Evolutionary conservation across 768 basidiomycete genomes (phyloP).

Genomic region (Amanita subjunquillea): DNA sequence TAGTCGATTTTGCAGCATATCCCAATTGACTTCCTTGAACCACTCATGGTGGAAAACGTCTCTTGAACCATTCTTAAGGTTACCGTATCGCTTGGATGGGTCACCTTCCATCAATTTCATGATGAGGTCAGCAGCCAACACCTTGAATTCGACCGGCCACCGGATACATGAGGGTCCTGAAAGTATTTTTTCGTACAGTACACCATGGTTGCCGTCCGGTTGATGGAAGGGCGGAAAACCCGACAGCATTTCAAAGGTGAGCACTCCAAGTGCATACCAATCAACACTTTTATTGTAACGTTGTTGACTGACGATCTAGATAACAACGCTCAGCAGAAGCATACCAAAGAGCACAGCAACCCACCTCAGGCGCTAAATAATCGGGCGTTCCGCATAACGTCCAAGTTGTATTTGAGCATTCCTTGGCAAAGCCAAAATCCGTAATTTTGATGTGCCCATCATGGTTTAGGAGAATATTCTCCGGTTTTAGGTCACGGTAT

Average conservation of each 20-base stretch:
- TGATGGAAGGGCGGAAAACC: constrained; percentile 95
- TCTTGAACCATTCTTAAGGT: constrained; percentile 75
- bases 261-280: constrained; percentile 97
- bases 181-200: constrained; percentile 88
- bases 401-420: constrained; percentile 80
- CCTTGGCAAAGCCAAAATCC: constrained; percentile 94
- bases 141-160: constrained; percentile 69
- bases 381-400: constrained; percentile 95
- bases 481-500: constrained; percentile 96
- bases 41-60: constrained; percentile 92
- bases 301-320: constrained; percentile 65
- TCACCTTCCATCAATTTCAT: constrained; percentile 85
- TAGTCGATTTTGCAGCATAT: constrained; percentile 65
- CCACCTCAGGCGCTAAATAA: constrained; percentile 91
- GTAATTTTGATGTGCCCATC: constrained; percentile 97
- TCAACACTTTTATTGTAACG: constrained; percentile 96
- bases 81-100: constrained; percentile 82
- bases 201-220: constrained; percentile 71
- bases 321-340: constrained; percentile 4
- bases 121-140: constrained; percentile 80
- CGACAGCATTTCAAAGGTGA: constrained; percentile 96
- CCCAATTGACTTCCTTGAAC: constrained; percentile 94
- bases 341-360: constrained; percentile 8
- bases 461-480: constrained; percentile 87
- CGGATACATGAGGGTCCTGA: constrained; percentile 62